Evolutionary conservation across 331 rosid species (phyloP).

Genomic region (Malus hybrid): DNA sequence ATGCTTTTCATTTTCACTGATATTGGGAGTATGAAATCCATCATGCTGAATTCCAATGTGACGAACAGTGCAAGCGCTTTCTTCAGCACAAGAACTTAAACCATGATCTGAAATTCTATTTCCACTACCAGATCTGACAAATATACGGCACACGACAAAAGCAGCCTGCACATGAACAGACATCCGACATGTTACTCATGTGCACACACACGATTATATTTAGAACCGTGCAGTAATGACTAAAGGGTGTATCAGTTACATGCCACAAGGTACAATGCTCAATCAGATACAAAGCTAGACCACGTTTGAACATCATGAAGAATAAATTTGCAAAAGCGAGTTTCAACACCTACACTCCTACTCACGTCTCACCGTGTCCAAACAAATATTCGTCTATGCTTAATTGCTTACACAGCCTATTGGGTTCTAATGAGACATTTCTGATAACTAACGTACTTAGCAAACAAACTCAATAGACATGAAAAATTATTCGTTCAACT

Average conservation of each 20-base stretch:
- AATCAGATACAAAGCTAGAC: not conserved
- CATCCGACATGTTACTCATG: not conserved
- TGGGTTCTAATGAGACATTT: not conserved
- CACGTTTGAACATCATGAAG: not conserved
- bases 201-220: not conserved
- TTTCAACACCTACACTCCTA: not conserved
- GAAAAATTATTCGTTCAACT: not conserved
- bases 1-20: constrained; percentile 13
- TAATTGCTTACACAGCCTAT: not conserved
- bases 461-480: not conserved
- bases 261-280: not conserved
- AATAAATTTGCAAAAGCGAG: not conserved
- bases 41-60: constrained; percentile 50
- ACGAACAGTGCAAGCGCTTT: constrained; percentile 35
- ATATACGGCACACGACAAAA: constrained; percentile 61
- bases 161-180: constrained; percentile 39
- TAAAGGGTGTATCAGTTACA: not conserved
- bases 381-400: not conserved
- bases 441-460: not conserved
- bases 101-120: constrained; percentile 36
- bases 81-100: constrained; percentile 53
- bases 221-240: not conserved
- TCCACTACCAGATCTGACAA: constrained; percentile 25
- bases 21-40: constrained; percentile 14
- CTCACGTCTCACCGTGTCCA: not conserved